Evolutionary conservation across 106 monocot species (phyloP), one percentile per base, ranked within the genome.

Genomic region (Dioscorea alata): DNA sequence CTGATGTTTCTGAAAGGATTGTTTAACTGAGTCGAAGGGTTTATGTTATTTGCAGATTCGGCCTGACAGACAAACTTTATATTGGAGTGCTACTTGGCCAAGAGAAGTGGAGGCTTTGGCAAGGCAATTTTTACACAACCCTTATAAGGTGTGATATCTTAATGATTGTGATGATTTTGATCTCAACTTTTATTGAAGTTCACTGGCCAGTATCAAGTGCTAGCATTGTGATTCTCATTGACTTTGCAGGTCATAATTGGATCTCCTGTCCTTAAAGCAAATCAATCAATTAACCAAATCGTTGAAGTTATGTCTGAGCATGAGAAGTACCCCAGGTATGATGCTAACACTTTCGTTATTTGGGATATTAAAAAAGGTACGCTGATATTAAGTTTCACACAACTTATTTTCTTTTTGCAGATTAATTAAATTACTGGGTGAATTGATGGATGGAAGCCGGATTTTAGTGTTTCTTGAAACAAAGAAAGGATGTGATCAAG

Each of bases 31-130:
- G 1, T 60, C 2, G 53, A 22, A 22, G 57, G 3, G 28, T 16
- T 72, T 73, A 0, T 69, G 32, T 20, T 49, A 54, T 66, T 71
- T 49, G 54, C 82, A 97, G 97, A 97, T 97, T 48, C 89, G 97
- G 13, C 97, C 97, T 70, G 97, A 97, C 42, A 89, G 97, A 62
- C 97, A 97, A 71, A 97, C 97, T 35, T 78, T 97, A 52, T 97
- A 92, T 73, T 97, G 97, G 97, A 97, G 97, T 79, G 97, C 97
- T 19, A 97, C 97, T 17, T 97, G 92, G 97, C 97, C 97, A 31
- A 92, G 75, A 78, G 92, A 97, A 75, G 97, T 97, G 17, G 91
- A 97, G 69, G 54, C 78, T 21, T 84, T 97, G 48, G 97, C 97
- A 22, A 82, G 89, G 35, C 86, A 85, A 49, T 92, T 97, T 79